These are phyloP conservation scores for Chrysanthemum lavandulifolium DNA, from an alignment of 129 eudicot species.

Conservation along the genomic window DNA sequence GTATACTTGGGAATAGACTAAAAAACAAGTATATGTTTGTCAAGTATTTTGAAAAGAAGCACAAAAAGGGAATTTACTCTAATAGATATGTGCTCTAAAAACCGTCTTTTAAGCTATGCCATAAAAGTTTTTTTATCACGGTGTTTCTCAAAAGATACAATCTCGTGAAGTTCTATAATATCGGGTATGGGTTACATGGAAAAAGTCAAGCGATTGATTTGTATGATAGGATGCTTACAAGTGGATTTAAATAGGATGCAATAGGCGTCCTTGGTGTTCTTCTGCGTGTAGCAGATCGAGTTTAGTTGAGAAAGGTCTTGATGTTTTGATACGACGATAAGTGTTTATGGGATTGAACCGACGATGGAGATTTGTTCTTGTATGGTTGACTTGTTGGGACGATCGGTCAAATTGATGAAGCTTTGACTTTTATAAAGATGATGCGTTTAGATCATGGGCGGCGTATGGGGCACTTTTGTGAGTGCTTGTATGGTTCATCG, in stretches of 20 bases:
- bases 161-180: constrained; percentile 68
- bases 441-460: constrained; percentile 54
- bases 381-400: constrained; percentile 61
- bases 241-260: constrained; percentile 47
- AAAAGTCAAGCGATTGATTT: constrained; percentile 49
- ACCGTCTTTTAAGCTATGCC: constrained; percentile 51
- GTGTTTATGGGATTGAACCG: constrained; percentile 35
- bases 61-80: no score
- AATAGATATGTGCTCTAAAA: constrained; percentile 63
- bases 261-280: neutral
- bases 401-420: constrained; percentile 48
- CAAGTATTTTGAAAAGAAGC: no score
- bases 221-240: constrained; percentile 51
- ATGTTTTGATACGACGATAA: constrained; percentile 21
- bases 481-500: constrained; percentile 41
- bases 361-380: constrained; percentile 66
- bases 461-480: constrained; percentile 52
- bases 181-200: constrained; percentile 68
- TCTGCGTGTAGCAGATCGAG: constrained; percentile 29
- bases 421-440: constrained; percentile 45
- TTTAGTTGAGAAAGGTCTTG: neutral
- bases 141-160: constrained; percentile 41
- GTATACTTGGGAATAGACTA: no score
- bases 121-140: constrained; percentile 43
- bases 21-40: no score